These are phyloP conservation scores for Solanum pimpinellifolium DNA, from an alignment of 257 asterid genomes.

Conservation along the genomic window DNA sequence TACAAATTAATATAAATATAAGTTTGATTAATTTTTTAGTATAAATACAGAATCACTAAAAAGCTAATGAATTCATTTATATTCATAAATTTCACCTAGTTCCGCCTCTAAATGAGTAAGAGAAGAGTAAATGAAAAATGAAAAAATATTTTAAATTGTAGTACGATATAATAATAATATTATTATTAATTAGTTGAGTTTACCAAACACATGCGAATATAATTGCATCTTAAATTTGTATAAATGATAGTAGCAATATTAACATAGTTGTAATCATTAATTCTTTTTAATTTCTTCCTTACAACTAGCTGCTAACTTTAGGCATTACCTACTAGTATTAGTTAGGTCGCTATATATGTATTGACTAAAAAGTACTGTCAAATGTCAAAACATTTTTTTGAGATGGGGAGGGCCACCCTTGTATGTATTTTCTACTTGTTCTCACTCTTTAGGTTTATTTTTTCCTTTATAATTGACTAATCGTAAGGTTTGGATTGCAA, in stretches of 20 bases:
- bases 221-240: neutral
- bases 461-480: neutral
- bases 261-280: neutral
- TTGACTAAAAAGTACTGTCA: neutral
- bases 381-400: neutral
- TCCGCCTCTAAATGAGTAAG: too few species aligned
- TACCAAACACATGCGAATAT: neutral
- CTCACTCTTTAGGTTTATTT: neutral
- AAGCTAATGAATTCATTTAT: accelerated
- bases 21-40: too few species aligned
- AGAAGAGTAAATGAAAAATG: neutral
- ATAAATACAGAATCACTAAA: too few species aligned
- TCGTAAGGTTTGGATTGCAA: neutral
- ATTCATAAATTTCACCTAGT: too few species aligned
- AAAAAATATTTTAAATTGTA: neutral
- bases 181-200: neutral
- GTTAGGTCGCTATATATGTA: neutral
- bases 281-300: neutral
- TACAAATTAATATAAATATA: too few species aligned
- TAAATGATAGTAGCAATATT: neutral
- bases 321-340: neutral
- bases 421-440: neutral
- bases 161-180: neutral
- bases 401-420: neutral
- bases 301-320: neutral